Conservation (phyloP, 2,329 filamentous ascomycete genomes). For the Mollisiaceae sp. region DNA sequence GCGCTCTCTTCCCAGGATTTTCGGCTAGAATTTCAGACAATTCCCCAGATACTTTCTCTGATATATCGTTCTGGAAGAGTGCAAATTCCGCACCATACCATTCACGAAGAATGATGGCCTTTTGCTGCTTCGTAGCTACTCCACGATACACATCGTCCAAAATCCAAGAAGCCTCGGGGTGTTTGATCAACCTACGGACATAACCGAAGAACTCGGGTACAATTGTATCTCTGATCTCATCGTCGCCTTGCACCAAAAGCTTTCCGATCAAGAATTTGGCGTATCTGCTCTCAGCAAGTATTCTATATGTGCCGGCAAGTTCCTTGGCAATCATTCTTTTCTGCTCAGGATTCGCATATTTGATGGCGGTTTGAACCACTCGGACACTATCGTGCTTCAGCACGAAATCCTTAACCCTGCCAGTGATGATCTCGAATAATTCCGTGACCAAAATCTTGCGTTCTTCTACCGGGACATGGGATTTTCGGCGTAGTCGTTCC, state of each 20-base stretch:
- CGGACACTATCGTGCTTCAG: conserved; percentile 99
- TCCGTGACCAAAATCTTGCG: conserved; percentile 85
- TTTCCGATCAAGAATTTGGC: conserved; percentile 98
- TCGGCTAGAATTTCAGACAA: conserved; percentile 75
- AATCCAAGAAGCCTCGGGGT: conserved; percentile 96
- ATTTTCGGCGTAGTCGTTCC: conserved; percentile 92
- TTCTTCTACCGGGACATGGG: conserved; percentile 89
- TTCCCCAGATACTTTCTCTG: conserved; percentile 59
- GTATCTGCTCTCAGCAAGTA: conserved; percentile 92
- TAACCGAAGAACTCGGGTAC: conserved; percentile 95
- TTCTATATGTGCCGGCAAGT: conserved; percentile 81
- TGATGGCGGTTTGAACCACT: conserved; percentile 94
- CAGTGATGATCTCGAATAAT: conserved; percentile 89
- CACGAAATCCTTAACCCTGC: conserved; percentile 91
- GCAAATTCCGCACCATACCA: conserved; percentile 97
- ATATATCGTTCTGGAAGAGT: conserved; percentile 69
- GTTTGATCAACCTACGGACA: conserved; percentile 91
- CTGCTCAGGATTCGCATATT: conserved; percentile 88
- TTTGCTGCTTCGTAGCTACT: conserved; percentile 84
- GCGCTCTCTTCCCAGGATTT: conserved; percentile 82
- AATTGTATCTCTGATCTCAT: conserved; percentile 84
- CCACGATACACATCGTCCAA: conserved; percentile 95
- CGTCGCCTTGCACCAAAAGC: conserved; percentile 88
- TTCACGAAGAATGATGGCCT: conserved; percentile 82
- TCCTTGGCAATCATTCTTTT: conserved; percentile 86